These are phyloP conservation scores for Echites panduratus DNA, from an alignment of 257 asterid species.

Conservation along the genomic window DNA sequence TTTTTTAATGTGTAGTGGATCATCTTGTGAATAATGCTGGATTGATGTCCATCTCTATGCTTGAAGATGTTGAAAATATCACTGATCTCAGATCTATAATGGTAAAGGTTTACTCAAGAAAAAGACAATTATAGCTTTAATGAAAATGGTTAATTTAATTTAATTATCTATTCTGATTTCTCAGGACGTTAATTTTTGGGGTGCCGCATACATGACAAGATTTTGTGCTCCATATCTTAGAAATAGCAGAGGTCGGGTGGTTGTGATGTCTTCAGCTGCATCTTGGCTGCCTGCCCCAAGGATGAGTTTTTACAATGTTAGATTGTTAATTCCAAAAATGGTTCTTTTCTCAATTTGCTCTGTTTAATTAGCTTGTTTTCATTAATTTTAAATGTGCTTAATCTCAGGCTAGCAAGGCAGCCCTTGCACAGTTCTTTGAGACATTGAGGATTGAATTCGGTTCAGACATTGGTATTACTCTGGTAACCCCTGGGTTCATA, in stretches of 20 bases:
- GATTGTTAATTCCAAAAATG: neutral
- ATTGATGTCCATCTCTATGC: constrained; percentile 38
- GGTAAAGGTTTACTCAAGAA: constrained; percentile 29
- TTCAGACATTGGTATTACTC: constrained; percentile 46
- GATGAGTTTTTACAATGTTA: constrained; percentile 57
- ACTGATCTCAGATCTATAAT: constrained; percentile 40
- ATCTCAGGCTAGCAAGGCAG: constrained; percentile 88
- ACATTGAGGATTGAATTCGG: constrained; percentile 57
- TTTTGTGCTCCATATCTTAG: constrained; percentile 55
- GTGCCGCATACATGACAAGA: constrained; percentile 50
- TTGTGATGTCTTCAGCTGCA: constrained; percentile 59
- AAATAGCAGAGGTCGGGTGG: constrained; percentile 48
- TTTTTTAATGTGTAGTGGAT: constrained; percentile 36
- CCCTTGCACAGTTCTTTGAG: constrained; percentile 64
- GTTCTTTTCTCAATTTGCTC: neutral
- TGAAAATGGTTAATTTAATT: too few relatives aligned
- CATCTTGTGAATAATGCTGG: constrained; percentile 76
- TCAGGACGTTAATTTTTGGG: constrained; percentile 86
- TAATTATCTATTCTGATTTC: too few relatives aligned
- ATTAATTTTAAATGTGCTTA: too few relatives aligned
- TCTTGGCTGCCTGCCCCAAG: constrained; percentile 82
- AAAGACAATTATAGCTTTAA: too few relatives aligned
- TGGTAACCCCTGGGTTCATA: constrained; percentile 58
- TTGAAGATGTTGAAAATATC: constrained; percentile 54
- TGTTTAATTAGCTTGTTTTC: neutral